A percentile compares a stretch with the other conserved stretches of the same genome.
Conservation (phyloP, 768 basidiomycete genomes). For the Agrocybe chaxingu region DNA sequence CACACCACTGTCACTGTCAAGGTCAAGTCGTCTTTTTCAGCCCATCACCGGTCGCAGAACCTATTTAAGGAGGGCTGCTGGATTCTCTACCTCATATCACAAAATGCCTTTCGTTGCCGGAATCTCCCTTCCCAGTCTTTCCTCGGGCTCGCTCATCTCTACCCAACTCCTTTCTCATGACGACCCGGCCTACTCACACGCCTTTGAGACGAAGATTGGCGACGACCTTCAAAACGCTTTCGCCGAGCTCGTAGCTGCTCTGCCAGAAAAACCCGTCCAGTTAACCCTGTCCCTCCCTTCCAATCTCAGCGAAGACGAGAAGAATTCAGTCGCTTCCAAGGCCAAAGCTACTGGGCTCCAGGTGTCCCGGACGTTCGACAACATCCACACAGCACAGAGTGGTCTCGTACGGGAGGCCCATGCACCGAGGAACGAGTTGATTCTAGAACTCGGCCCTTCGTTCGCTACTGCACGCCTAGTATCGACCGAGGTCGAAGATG, state of each 20-base stretch:
- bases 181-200: not conserved
- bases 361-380: slow-evolving; percentile 1
- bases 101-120: slow-evolving; percentile 12
- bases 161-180: slow-evolving; percentile 1
- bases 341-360: slow-evolving; percentile 6
- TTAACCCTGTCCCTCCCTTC: slow-evolving; percentile 3
- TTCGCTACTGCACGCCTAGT: slow-evolving; percentile 4
- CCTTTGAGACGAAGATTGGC: not conserved
- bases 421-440: slow-evolving; percentile 4
- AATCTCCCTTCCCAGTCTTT: slow-evolving; percentile 5
- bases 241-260: not conserved
- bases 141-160: not conserved
- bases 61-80: too few species aligned
- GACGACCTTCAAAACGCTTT: slow-evolving; percentile 2
- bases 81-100: too few species aligned
- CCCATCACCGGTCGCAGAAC: too few species aligned
- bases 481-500: slow-evolving; percentile 8
- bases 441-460: slow-evolving; percentile 6
- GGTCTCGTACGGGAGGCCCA: not conserved
- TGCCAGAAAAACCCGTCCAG: slow-evolving; percentile 1
- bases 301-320: slow-evolving; percentile 4
- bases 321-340: not conserved
- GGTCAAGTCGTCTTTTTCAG: too few species aligned
- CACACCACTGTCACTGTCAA: too few species aligned
- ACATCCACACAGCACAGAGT: slow-evolving; percentile 1